Evolutionary conservation across 2,329 filamentous ascomycete species (phyloP), one percentile per base, ranked within the genome.

Genomic region (Pseudogymnoascus destructans): DNA sequence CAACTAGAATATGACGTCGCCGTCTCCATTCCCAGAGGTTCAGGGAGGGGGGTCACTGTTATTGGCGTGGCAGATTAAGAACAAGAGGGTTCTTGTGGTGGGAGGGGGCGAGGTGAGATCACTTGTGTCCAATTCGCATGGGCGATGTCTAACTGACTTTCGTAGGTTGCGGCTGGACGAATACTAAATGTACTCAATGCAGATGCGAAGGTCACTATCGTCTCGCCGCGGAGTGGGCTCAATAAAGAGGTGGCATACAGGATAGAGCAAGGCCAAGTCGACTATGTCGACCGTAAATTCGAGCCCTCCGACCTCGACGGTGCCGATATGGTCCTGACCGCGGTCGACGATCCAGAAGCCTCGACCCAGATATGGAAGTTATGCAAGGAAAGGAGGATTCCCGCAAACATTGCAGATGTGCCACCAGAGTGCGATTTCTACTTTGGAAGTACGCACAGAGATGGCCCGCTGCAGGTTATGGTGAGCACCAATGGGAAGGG

Each of bases 401-500:
- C 90, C 5, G 91, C 90, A 59, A 98, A 98, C 72, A 95, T 98
- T 64, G 93, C 93, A 64, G 93, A 98, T 70, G 93, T 98, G 3
- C 93, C 93, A 0, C 81, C 89, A 0, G 93, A 98, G 71, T 98
- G 93, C 72, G 93, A 98, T 69, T 98, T 98, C 70, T 98, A 96
- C 77, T 98, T 98, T 74, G 93, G 93, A 62, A 93, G 87, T 69
- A 85, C 96, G 36, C 89, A 98, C 73, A 85, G 93, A 56, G 93
- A 98, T 70, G 93, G 93, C 0, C 93, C 93, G 5, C 73, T 98
- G 61, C 93, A 98, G 75, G 86, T 98, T 67, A 98, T 98, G 93
- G 92, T 98, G 65, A 95, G 88, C 74, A 98, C 93, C 33, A 98
- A 97, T 70, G 93, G 93, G 57, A 96, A 95, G 70, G 93, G 93